Conservation (phyloP, 306 rosid genomes). For the Quercus parvula region DNA sequence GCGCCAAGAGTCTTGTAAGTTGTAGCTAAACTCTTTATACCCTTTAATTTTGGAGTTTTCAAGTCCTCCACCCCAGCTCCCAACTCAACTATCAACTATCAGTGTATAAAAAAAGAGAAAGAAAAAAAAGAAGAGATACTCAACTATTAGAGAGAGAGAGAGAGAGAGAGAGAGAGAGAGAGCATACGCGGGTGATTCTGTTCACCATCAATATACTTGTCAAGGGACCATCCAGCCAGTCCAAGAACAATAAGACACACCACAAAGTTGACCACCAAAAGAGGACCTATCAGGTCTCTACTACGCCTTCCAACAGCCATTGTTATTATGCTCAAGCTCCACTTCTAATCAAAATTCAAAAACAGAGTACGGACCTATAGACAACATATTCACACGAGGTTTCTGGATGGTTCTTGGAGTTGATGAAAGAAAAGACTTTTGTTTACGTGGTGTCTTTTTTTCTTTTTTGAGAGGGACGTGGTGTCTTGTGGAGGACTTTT, state of each 20-base stretch:
- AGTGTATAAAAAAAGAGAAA: no score
- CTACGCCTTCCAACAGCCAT: conserved; percentile 33
- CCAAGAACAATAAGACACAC: conserved; percentile 30
- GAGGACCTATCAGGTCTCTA: conserved; percentile 31
- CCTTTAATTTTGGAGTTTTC: no score
- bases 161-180: not conserved
- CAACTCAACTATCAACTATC: no score
- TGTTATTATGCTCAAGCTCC: not conserved
- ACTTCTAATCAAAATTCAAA: not conserved
- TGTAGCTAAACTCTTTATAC: no score
- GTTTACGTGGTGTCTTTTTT: conserved; percentile 11
- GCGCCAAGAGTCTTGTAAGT: not conserved
- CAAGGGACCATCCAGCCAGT: conserved; percentile 44
- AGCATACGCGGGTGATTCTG: conserved; percentile 38
- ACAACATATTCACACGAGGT: not conserved
- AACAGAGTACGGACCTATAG: not conserved
- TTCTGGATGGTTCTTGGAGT: not conserved
- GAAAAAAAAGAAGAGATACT: no score
- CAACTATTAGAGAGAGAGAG: not conserved
- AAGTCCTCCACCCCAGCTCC: no score
- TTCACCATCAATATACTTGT: conserved; percentile 40
- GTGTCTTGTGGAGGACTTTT: no score
- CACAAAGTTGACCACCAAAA: conserved; percentile 34
- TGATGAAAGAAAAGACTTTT: conserved; percentile 1
- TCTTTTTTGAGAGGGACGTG: no score